Percentiles rank a stretch among this genome's conserved stretches.
Evolutionary conservation across 1,284 basidiomycete genomes (phyloP).

Genomic region (Hortiboletus rubellus): DNA sequence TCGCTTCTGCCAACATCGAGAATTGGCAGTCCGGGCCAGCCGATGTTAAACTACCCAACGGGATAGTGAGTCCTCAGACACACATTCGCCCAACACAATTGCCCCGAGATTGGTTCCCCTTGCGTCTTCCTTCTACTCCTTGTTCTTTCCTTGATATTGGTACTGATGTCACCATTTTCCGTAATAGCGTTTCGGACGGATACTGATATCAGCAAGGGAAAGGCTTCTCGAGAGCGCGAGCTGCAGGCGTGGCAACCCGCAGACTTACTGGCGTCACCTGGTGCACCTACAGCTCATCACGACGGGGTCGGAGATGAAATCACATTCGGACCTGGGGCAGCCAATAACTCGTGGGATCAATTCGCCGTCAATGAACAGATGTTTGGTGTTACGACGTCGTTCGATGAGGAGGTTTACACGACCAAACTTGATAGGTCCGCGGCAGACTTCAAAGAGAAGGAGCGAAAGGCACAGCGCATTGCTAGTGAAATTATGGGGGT

Average conservation of each 20-base stretch:
- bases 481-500: constrained; percentile 90
- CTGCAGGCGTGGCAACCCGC: constrained; percentile 77
- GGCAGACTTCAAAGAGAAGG: constrained; percentile 86
- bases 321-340: constrained; percentile 63
- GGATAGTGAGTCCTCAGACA: constrained; percentile 53
- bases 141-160: neutral
- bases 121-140: neutral
- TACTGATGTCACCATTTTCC: constrained; percentile 19
- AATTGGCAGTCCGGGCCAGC: constrained; percentile 72
- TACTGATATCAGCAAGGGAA: constrained; percentile 74
- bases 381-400: constrained; percentile 91
- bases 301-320: constrained; percentile 54
- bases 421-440: constrained; percentile 88
- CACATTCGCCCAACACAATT: neutral
- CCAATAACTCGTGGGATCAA: constrained; percentile 81
- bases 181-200: constrained; percentile 82
- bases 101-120: neutral
- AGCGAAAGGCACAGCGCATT: constrained; percentile 84
- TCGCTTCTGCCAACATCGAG: constrained; percentile 70
- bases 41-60: constrained; percentile 62
- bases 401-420: constrained; percentile 94
- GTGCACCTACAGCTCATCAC: constrained; percentile 20
- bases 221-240: constrained; percentile 69
- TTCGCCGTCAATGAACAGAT: constrained; percentile 92
- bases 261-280: constrained; percentile 25